Conservation (phyloP, 2,329 filamentous ascomycete genomes). For the Alternaria conjuncta region DNA sequence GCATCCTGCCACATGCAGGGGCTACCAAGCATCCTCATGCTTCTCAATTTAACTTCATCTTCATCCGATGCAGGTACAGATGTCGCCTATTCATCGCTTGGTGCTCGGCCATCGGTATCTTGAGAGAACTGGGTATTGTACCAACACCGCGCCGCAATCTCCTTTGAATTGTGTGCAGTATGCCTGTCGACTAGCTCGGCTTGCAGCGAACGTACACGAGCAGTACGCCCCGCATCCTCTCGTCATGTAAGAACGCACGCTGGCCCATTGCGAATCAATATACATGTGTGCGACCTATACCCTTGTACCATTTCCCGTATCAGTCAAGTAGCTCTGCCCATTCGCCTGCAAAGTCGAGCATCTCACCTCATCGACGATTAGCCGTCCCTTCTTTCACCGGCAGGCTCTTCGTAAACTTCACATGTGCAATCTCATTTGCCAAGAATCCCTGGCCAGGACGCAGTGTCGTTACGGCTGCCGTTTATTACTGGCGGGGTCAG, state of each 20-base stretch:
- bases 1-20: conserved; percentile 17
- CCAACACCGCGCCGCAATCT: conserved; percentile 10
- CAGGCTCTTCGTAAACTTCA: neutral
- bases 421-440: conserved; percentile 2
- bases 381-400: neutral
- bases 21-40: conserved; percentile 4
- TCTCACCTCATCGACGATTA: neutral
- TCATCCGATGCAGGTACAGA: conserved; percentile 23
- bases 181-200: conserved; percentile 3
- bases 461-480: conserved; percentile 14
- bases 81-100: neutral
- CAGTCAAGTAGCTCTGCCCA: conserved; percentile 8
- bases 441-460: neutral
- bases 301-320: conserved; percentile 12
- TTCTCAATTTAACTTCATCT: conserved; percentile 11
- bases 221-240: conserved; percentile 1
- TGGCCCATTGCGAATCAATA: conserved; percentile 8
- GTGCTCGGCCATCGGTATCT: neutral
- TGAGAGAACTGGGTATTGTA: neutral
- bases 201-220: neutral
- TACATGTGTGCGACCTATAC: conserved; percentile 17
- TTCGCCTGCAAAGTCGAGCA: neutral
- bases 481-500: conserved; percentile 16
- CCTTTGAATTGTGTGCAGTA: neutral
- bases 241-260: conserved; percentile 16